Base-by-base conservation (phyloP, 176 grass and related monocot species). In the Dactylis glomerata region DNA sequence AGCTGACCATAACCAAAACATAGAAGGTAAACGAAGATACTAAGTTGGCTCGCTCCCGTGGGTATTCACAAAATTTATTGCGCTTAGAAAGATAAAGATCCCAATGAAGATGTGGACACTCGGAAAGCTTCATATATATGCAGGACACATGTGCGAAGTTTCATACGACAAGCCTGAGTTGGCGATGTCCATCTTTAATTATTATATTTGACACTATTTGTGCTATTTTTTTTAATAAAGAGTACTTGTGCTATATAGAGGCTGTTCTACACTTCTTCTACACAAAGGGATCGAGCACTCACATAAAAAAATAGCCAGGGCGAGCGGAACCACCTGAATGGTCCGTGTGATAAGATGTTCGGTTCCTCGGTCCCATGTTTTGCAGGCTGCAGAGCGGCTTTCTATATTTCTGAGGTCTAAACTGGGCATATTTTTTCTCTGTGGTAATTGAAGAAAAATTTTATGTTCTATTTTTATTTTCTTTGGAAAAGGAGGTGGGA, bases 141-240 rank as follows among this genome's bases (percentile, higher is more conserved):
- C 68, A 52, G 78, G 72, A 78, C 88, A 56, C 84, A 66, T 82
- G 30, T 8, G 26, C 5, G 27, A 71, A 73, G 34, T 45, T 56
- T 45, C 33, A 64, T 62, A 80, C 17, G 79, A 86, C 88, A 90
- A 90, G 36, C 34, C 68, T 90, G 84, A 79, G 80, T 75, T 66
- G 36, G 54, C 19, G 11, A 30, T 82, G 71, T 13, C 28, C 44
- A 66, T 85, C 55, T 85, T 34, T 73, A 28, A 37, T 70, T 63
- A 64, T 78, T 73, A 56, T 32, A 83, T 82, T 85, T 55, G 80
- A 51, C 72, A 82, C 44, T 17, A 34, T 45, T 69, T 68, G 80
- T 79, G 54, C 75, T 34, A 57, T 56, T n/a, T n/a, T n/a, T n/a
- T n/a, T n/a, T n/a, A n/a, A n/a, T n/a, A n/a, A n/a, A n/a, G n/a